Conservation (phyloP, 345 rosid genomes). For the Excoecaria cochinchinensis region DNA sequence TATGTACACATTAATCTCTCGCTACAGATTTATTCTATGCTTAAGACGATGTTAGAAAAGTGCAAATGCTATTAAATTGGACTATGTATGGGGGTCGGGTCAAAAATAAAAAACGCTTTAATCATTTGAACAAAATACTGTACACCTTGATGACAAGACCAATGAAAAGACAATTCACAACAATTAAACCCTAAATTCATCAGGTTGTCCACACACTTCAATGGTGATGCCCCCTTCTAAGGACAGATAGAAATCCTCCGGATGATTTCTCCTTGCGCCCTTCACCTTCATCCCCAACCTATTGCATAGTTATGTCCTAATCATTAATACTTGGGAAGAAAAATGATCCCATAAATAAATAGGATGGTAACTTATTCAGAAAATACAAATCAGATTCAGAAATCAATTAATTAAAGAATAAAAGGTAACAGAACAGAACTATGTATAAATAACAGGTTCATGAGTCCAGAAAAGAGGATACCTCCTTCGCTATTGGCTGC, state of each 20-base stretch:
- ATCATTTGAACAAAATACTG: constrained; percentile 21
- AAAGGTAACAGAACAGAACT: neutral
- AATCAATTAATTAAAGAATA: too few species aligned
- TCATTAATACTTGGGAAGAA: neutral
- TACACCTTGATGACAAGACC: constrained; percentile 23
- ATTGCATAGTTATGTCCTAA: constrained; percentile 12
- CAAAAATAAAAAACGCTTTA: neutral
- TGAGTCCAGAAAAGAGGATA: constrained; percentile 8
- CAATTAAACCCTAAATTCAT: neutral
- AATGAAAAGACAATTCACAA: constrained; percentile 1
- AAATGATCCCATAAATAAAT: neutral
- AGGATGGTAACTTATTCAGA: neutral
- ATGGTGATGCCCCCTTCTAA: constrained; percentile 84
- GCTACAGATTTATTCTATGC: constrained; percentile 5
- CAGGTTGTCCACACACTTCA: constrained; percentile 26
- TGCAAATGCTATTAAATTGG: constrained; percentile 4
- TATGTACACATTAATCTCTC: constrained; percentile 4
- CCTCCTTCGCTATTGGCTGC: constrained; percentile 75
- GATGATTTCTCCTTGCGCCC: constrained; percentile 66
- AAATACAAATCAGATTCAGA: neutral
- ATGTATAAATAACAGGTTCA: neutral
- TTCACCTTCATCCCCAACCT: constrained; percentile 73
- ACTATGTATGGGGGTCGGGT: too few species aligned
- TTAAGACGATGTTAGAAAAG: neutral
- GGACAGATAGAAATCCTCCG: constrained; percentile 77